These are phyloP conservation scores for Sugiyamaella xylanicola DNA, from an alignment of 1,139 yeast species.

Conservation along the genomic window DNA sequence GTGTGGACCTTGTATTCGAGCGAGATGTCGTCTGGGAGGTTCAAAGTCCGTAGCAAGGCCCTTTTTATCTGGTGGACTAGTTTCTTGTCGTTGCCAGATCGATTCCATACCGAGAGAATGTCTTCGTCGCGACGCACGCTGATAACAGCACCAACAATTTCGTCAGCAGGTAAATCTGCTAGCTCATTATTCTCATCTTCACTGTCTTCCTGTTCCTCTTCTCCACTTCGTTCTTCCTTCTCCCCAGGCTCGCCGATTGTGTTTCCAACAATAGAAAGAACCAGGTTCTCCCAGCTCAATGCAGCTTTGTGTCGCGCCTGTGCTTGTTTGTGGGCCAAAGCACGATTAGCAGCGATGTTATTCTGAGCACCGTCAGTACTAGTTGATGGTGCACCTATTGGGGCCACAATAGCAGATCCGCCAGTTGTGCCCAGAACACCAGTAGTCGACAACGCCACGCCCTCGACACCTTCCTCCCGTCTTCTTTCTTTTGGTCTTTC, in stretches of 20 bases:
- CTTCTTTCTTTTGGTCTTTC: constrained; percentile 36
- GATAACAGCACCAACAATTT: constrained; percentile 43
- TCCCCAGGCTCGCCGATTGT: constrained; percentile 29
- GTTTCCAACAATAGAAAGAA: constrained; percentile 42
- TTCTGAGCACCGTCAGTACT: constrained; percentile 1
- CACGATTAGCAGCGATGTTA: constrained; percentile 10
- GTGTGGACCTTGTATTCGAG: constrained; percentile 40
- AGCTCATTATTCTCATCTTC: constrained; percentile 6
- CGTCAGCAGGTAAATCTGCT: constrained; percentile 31
- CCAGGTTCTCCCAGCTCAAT: constrained; percentile 41
- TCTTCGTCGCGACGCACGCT: constrained; percentile 44
- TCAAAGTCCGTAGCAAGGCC: constrained; percentile 33
- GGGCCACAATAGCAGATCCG: neutral
- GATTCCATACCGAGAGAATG: constrained; percentile 43
- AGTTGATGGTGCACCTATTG: constrained; percentile 1
- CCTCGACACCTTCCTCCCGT: constrained; percentile 18
- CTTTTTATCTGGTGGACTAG: constrained; percentile 30
- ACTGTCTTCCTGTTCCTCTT: neutral
- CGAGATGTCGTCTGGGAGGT: constrained; percentile 31
- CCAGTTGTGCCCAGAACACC: neutral
- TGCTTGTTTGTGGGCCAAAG: constrained; percentile 18
- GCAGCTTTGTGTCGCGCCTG: constrained; percentile 37
- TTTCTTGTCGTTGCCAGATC: constrained; percentile 29
- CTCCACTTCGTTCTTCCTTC: neutral
- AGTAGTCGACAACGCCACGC: too few relatives aligned